Percentiles rank a stretch among this genome's conserved stretches.
phyloP scores from a whole-genome alignment of 2,329 filamentous ascomycete genomes.

The Tolypocladium amazonense region DNA sequence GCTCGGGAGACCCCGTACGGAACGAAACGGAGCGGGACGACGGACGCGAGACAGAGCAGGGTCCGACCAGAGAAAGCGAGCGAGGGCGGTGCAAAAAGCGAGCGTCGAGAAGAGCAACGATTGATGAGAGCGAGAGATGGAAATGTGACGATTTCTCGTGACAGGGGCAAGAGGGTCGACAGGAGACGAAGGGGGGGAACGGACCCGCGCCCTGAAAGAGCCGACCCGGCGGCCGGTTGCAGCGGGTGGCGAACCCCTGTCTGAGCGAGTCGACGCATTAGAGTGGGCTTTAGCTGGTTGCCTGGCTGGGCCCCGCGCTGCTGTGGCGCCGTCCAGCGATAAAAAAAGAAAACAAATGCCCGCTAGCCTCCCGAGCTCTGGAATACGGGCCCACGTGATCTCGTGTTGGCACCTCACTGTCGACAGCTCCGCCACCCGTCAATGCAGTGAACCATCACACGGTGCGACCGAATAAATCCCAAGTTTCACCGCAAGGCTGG shows the following conservation, averaged over 20 bases:
- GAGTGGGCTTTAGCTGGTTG: no score
- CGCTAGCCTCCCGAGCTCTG: neutral
- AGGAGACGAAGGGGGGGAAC: neutral
- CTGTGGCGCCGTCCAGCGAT: neutral
- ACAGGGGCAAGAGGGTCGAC: constrained; percentile 3
- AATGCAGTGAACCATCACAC: neutral
- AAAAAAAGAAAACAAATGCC: constrained; percentile 3
- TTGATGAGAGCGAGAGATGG: constrained; percentile 8
- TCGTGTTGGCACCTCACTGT: constrained; percentile 13
- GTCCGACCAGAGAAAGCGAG: constrained; percentile 3
- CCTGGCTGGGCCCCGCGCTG: neutral
- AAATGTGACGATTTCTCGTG: constrained; percentile 1
- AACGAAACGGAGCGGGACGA: neutral
- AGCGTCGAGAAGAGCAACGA: constrained; percentile 6
- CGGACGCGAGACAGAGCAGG: neutral
- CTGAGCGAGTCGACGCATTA: neutral
- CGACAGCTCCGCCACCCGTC: neutral
- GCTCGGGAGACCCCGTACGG: neutral
- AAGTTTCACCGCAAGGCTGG: no score
- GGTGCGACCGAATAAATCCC: no score
- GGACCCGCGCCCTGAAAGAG: neutral
- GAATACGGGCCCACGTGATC: constrained; percentile 15
- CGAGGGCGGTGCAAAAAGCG: constrained; percentile 3
- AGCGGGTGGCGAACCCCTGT: neutral
- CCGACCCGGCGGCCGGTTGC: neutral